A percentile compares a stretch with the other conserved stretches of the same genome.
phyloP scores from a whole-genome alignment of 495 filamentous ascomycete genomes.

The Penicillium paradoxum region DNA sequence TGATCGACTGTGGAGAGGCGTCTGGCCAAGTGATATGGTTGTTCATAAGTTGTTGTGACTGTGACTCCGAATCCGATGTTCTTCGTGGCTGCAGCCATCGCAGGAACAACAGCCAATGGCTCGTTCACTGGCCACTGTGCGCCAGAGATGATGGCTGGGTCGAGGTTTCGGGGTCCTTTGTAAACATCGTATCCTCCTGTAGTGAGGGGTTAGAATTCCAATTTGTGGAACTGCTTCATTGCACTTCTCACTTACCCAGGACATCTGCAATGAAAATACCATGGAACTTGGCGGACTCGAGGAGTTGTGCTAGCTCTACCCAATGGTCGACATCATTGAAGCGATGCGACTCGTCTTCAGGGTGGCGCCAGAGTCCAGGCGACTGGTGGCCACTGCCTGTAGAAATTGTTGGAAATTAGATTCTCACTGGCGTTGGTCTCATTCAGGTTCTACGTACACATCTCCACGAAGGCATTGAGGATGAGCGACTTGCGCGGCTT shows the following conservation, averaged over 20 bases:
- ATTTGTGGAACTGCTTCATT: neutral
- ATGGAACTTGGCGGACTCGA: conserved; percentile 49
- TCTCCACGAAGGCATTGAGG: conserved; percentile 58
- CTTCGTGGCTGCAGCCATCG: conserved; percentile 52
- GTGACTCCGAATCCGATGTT: conserved; percentile 67
- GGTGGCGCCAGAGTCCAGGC: conserved; percentile 51
- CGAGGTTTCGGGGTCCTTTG: conserved; percentile 51
- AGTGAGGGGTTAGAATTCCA: neutral
- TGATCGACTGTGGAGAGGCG: conserved; percentile 63
- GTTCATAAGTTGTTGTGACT: conserved; percentile 63
- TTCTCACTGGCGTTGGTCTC: too few species aligned
- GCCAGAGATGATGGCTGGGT: conserved; percentile 53
- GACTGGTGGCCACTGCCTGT: conserved; percentile 50
- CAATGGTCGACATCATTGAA: conserved; percentile 53
- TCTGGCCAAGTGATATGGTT: conserved; percentile 63
- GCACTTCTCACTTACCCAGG: conserved; percentile 25
- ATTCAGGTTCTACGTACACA: conserved; percentile 30
- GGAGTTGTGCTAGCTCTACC: conserved; percentile 44
- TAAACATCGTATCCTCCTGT: conserved; percentile 62
- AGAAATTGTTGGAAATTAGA: neutral
- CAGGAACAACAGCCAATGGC: conserved; percentile 39
- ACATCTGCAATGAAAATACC: conserved; percentile 56
- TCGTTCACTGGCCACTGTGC: conserved; percentile 66
- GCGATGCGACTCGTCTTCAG: conserved; percentile 46
- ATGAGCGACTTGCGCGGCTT: conserved; percentile 45